These are phyloP conservation scores for Malania oleifera DNA, from an alignment of 164 flowering plant species.

Conservation along the genomic window DNA sequence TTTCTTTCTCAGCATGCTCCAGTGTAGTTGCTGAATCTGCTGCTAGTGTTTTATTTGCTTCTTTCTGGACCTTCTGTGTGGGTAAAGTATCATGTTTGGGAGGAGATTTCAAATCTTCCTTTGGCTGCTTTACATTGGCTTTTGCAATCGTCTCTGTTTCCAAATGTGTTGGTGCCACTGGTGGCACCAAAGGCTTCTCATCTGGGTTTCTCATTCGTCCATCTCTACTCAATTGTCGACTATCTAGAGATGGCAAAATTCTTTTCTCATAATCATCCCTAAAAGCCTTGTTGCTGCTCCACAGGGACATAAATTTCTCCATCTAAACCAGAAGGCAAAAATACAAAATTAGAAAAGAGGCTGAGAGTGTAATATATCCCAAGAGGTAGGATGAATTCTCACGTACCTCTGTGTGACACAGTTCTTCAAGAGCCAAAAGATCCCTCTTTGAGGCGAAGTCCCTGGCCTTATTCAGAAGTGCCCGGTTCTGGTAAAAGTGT, in stretches of 20 bases:
- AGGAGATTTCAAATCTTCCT: slow-evolving; percentile 48
- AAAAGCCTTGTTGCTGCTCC: slow-evolving; percentile 59
- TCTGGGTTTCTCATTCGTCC: slow-evolving; percentile 81
- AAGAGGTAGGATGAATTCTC: background rate
- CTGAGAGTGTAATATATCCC: background rate
- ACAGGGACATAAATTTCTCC: slow-evolving; percentile 68
- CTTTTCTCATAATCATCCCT: slow-evolving; percentile 83
- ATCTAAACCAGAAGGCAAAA: slow-evolving; percentile 32
- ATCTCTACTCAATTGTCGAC: slow-evolving; percentile 72
- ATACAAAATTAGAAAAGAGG: background rate
- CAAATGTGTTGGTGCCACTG: slow-evolving; percentile 26
- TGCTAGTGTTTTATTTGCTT: slow-evolving; percentile 22
- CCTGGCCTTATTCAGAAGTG: slow-evolving; percentile 49
- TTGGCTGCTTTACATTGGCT: slow-evolving; percentile 31
- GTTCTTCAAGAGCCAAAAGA: slow-evolving; percentile 52
- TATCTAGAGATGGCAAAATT: slow-evolving; percentile 66
- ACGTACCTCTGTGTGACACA: slow-evolving; percentile 58
- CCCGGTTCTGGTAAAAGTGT: slow-evolving; percentile 46
- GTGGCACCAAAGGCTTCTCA: slow-evolving; percentile 59
- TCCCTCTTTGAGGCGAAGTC: slow-evolving; percentile 76
- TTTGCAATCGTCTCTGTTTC: slow-evolving; percentile 38
- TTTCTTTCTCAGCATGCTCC: slow-evolving; percentile 30
- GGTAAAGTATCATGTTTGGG: slow-evolving; percentile 23
- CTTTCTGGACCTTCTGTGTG: slow-evolving; percentile 42
- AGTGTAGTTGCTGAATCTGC: slow-evolving; percentile 15